Base-by-base conservation (phyloP, 441 rosid species). In the Pelargonium australe region DNA sequence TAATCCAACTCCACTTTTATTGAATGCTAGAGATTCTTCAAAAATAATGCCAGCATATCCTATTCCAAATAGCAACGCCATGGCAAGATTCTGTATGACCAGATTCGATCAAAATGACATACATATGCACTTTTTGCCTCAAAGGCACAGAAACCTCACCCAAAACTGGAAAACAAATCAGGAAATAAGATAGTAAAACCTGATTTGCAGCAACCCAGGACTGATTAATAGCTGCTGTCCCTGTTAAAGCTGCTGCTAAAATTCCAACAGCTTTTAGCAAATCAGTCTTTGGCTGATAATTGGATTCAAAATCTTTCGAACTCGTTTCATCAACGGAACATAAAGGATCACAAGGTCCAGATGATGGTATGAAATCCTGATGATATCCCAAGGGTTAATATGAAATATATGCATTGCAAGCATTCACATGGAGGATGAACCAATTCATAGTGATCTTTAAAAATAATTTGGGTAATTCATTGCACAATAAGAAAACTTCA, bases 141-240 rank as follows among this genome's bases (percentile, higher is more conserved):
- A 34, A 16, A 17, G 8, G 63, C 37, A 40, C 2, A 31, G 61
- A 34, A 31, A 2, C 49, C 9, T 41, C 64, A 4, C 11, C 62
- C 49, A 58, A 23, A 70, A 65, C 8, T 31, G 41, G n/a, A 31
- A 63, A 20, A 44, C 28, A 13, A 70, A 60, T 55, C 28, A 20
- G 41, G 4, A 47, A 16, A 37, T 17, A 68, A 68, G 62, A 64
- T 53, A 47, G 11, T 58, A 11, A 2, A 34, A 89, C 96, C 95
- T 91, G 97, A 79, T 94, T 88, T 75, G 89, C 92, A 68, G 96
- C 97, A 72, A 94, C 96, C 97, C 99, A 91, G 0, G 97, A 91
- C n/a, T 87, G 97, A 70, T 88, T 87, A 69, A 94, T 88, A 17
- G 95, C 97, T 70, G 74, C 73, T 57, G 99, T 76, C 75, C 96